Percentiles rank a stretch among this genome's conserved stretches.
Evolutionary conservation across 805 yeast species (phyloP).

Genomic region (Saturnispora kantuleensis): DNA sequence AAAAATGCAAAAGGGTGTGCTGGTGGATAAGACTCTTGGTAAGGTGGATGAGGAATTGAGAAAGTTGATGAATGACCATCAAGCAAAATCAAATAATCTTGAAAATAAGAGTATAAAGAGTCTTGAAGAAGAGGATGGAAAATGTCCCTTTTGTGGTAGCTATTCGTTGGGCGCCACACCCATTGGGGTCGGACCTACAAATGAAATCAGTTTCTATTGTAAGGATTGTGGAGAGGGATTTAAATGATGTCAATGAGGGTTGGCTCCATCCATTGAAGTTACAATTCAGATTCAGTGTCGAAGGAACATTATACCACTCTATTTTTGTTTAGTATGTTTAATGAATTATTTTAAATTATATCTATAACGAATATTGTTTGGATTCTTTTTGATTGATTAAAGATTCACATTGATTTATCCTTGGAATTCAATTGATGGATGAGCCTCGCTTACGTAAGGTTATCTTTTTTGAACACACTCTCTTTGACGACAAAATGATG

Average conservation of each 20-base stretch:
- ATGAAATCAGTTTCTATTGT: constrained; percentile 20
- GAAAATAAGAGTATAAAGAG: not conserved
- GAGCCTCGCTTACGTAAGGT: too few species aligned
- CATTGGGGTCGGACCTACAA: constrained; percentile 11
- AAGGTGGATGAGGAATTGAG: constrained; percentile 5
- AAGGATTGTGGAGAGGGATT: constrained; percentile 21
- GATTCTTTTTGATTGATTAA: not conserved
- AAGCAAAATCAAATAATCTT: not conserved
- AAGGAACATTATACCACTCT: too few species aligned
- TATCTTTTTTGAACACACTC: too few species aligned
- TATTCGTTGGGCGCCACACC: constrained; percentile 20
- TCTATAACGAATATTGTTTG: not conserved
- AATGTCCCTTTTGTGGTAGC: constrained; percentile 18
- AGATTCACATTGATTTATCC: too few species aligned
- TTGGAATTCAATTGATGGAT: too few species aligned
- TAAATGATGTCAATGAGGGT: constrained; percentile 3
- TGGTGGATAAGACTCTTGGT: not conserved
- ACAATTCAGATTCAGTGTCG: too few species aligned
- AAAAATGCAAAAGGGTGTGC: not conserved
- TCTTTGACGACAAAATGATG: constrained; percentile 11
- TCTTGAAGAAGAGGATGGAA: not conserved
- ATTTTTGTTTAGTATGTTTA: too few species aligned
- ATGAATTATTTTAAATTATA: not conserved
- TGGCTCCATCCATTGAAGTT: not conserved
- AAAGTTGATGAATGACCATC: constrained; percentile 2